Conservation (phyloP, 2,329 filamentous ascomycete genomes). For the Shiraia sp. region DNA sequence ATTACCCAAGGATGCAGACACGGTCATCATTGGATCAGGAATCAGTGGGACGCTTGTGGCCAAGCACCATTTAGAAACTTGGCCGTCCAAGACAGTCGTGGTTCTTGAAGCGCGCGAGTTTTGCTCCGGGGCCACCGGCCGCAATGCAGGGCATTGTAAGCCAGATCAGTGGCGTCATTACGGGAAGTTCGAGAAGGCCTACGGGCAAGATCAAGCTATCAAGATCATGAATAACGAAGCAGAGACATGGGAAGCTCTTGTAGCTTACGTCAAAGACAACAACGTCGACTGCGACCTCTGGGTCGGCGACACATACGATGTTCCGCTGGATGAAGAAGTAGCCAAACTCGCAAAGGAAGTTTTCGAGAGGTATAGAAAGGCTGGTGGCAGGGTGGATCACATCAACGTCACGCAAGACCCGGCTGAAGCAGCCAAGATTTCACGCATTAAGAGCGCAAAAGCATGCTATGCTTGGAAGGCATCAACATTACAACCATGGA, state of each 20-base stretch:
- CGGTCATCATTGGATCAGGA: conserved; percentile 42
- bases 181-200: conserved; percentile 30
- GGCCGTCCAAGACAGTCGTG: conserved; percentile 19
- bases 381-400: conserved; percentile 27
- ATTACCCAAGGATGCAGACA: conserved; percentile 35
- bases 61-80: conserved; percentile 25
- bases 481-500: conserved; percentile 34
- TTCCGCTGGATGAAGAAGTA: conserved; percentile 28
- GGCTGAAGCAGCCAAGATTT: conserved; percentile 14
- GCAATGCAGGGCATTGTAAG: conserved; percentile 34
- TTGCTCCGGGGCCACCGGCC: conserved; percentile 34
- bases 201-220: conserved; percentile 28
- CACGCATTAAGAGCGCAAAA: conserved; percentile 24
- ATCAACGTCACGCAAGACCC: conserved; percentile 26
- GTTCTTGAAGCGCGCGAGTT: conserved; percentile 35
- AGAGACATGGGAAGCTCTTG: conserved; percentile 26
- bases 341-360: conserved; percentile 21
- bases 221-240: conserved; percentile 33
- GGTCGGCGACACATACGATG: conserved; percentile 32
- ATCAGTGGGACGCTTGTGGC: conserved; percentile 26
- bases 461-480: conserved; percentile 30
- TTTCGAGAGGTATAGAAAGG: conserved; percentile 22
- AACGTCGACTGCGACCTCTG: conserved; percentile 33
- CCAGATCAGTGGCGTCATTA: conserved; percentile 33
- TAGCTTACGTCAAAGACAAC: conserved; percentile 22